These are phyloP conservation scores for Pyrrhoderma lamaoense DNA, from an alignment of 1,284 basidiomycete genomes.

Conservation along the genomic window DNA sequence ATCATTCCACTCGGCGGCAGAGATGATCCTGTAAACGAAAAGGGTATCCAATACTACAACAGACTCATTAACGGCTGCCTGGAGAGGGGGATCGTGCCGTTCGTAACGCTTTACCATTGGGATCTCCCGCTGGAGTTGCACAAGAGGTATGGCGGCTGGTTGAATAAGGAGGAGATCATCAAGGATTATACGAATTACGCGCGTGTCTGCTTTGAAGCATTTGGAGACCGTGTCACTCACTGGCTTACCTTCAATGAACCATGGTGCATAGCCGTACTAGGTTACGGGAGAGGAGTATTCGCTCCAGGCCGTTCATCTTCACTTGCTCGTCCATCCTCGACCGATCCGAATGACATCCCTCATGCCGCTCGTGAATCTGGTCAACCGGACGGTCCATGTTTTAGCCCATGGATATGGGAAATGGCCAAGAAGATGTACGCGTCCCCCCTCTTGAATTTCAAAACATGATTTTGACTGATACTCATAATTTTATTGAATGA, in stretches of 20 bases:
- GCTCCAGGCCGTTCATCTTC: constrained; percentile 55
- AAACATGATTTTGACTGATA: no score
- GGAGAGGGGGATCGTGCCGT: constrained; percentile 56
- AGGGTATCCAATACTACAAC: constrained; percentile 64
- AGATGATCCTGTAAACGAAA: constrained; percentile 61
- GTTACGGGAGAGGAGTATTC: constrained; percentile 58
- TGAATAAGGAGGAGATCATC: constrained; percentile 55
- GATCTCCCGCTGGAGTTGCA: constrained; percentile 67
- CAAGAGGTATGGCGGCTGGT: constrained; percentile 68
- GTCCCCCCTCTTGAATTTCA: no score
- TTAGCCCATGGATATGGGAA: no score
- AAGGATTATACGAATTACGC: constrained; percentile 57
- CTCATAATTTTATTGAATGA: no score
- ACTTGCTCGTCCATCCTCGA: constrained; percentile 28
- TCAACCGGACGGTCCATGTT: no score
- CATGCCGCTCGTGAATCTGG: no score
- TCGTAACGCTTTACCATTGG: constrained; percentile 77
- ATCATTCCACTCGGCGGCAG: constrained; percentile 65
- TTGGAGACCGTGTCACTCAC: neutral
- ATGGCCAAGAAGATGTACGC: no score
- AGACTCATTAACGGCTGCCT: constrained; percentile 62
- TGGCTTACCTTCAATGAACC: constrained; percentile 69
- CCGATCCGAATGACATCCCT: no score
- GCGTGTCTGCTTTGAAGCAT: neutral
- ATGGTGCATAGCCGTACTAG: constrained; percentile 64